Base-by-base conservation (phyloP, 2,329 filamentous ascomycete species). In the Zymoseptoria ardabiliae region DNA sequence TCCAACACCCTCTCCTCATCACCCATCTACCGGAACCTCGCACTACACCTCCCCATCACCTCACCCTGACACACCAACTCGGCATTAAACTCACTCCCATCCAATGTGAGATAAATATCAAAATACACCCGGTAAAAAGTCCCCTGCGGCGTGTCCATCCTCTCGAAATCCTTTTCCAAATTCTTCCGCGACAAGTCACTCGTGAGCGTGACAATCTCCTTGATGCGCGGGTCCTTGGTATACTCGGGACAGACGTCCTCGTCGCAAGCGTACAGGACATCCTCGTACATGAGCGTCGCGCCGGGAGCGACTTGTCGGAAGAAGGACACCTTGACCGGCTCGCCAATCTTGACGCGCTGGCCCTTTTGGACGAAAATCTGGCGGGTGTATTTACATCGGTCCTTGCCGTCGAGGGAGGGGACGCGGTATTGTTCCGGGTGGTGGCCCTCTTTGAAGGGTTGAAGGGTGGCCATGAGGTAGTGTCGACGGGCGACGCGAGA, bases 301-400 rank as follows among this genome's bases (percentile, higher is more conserved):
- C 94, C 94, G 0, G 94, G 94, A 5, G 94, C 94, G 57, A 99
- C 94, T 75, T 97, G 94, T 75, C 94, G 83, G 86, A 99, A 97
- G 78, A 97, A 97, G 9, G 90, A 96, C 51, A 97, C 94, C 81
- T 97, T 97, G 78, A 97, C 93, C 1, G 94, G 93, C 78, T 99
- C 94, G 69, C 94, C 94, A 74, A 96, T 97, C 86, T 97, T 97
- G 77, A 99, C 92, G 75, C 95, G 89, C 76, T 99, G 94, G 17
- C 94, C 94, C 79, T 97, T 97, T 71, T 97, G 94, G 65, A 99
- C 93, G 69, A 97, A 99, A 58, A 99, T 97, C 73, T 99, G 94
- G 57, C 94, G 82, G 1, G 94, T 97, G 74, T 97, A 97, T 78
- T 97, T 97, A 87, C 94, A 99, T 62, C 94, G 85, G 72, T 99